Evolutionary conservation across 108 stramenopile genomes (phyloP).

Genomic region (Mayamaea pseudoterrestris): DNA sequence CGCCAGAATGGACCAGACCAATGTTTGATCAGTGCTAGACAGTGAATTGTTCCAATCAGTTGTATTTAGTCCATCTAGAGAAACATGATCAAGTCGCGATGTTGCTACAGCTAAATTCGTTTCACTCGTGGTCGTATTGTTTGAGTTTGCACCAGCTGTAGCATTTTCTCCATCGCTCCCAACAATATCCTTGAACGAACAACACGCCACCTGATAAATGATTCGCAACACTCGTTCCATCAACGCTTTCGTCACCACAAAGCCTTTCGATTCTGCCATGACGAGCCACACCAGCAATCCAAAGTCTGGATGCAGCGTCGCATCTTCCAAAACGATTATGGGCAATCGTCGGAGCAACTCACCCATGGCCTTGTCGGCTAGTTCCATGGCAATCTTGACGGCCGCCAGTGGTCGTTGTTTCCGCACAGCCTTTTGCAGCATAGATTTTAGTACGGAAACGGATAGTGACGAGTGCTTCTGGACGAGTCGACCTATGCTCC

Average conservation of each 20-base stretch:
- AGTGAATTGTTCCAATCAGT: neutral
- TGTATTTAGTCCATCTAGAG: constrained; percentile 1
- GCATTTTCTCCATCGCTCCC: neutral
- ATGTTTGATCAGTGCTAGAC: constrained; percentile 10
- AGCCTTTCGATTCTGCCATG: constrained; percentile 78
- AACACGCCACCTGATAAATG: constrained; percentile 72
- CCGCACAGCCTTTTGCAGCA: constrained; percentile 75
- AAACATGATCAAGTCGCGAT: too few relatives aligned
- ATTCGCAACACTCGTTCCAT: constrained; percentile 33
- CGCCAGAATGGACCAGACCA: constrained; percentile 52
- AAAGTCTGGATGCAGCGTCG: constrained; percentile 73
- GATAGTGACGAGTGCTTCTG: constrained; percentile 48
- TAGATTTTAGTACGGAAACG: constrained; percentile 71
- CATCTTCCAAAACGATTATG: constrained; percentile 84
- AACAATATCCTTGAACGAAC: constrained; percentile 41
- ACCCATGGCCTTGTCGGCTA: constrained; percentile 44
- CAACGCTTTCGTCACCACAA: constrained; percentile 11
- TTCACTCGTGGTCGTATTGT: too few relatives aligned
- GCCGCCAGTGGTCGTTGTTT: constrained; percentile 64
- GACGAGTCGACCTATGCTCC: constrained; percentile 20
- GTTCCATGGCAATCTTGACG: constrained; percentile 74
- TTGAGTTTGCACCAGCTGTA: neutral
- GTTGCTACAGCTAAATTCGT: too few relatives aligned
- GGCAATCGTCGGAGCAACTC: constrained; percentile 76
- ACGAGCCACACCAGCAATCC: constrained; percentile 82